These are phyloP conservation scores for Lachancea dasiensis DNA, from an alignment of 805 yeast species.

Conservation along the genomic window DNA sequence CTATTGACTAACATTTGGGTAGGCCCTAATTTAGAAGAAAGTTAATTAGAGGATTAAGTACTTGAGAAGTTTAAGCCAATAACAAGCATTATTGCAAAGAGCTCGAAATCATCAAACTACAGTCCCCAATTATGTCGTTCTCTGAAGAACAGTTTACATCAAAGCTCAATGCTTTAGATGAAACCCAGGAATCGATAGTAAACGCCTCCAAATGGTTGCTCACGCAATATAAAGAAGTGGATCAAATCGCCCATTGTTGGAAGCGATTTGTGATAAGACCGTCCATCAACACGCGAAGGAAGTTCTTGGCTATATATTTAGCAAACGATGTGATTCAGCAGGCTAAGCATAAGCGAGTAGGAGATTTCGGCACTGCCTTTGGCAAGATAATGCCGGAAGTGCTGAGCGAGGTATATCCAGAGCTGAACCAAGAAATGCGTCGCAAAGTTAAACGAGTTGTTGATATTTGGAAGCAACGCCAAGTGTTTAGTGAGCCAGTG, in stretches of 20 bases:
- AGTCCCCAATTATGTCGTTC: constrained; percentile 20
- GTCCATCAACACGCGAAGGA: constrained; percentile 26
- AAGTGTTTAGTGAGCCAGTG: constrained; percentile 39
- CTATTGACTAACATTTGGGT: too few species aligned
- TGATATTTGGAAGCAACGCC: constrained; percentile 60
- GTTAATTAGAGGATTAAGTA: too few species aligned
- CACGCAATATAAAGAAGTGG: constrained; percentile 24
- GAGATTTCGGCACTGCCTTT: constrained; percentile 26
- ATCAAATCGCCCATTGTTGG: constrained; percentile 26
- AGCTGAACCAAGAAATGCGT: constrained; percentile 38
- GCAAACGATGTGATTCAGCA: constrained; percentile 33
- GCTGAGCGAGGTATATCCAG: constrained; percentile 32
- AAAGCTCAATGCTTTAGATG: constrained; percentile 27
- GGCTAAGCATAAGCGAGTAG: constrained; percentile 27
- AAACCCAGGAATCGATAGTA: constrained; percentile 32
- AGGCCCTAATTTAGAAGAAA: too few species aligned
- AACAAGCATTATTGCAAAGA: too few species aligned
- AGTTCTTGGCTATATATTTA: constrained; percentile 27
- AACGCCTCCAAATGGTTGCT: constrained; percentile 31
- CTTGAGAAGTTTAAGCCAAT: too few species aligned
- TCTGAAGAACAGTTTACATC: constrained; percentile 24
- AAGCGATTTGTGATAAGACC: constrained; percentile 20
- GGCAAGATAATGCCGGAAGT: constrained; percentile 31
- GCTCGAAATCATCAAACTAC: not conserved
- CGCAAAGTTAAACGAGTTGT: constrained; percentile 52